phyloP scores from a whole-genome alignment of 2,329 filamentous ascomycete species.

The Grosmannia penicillata region DNA sequence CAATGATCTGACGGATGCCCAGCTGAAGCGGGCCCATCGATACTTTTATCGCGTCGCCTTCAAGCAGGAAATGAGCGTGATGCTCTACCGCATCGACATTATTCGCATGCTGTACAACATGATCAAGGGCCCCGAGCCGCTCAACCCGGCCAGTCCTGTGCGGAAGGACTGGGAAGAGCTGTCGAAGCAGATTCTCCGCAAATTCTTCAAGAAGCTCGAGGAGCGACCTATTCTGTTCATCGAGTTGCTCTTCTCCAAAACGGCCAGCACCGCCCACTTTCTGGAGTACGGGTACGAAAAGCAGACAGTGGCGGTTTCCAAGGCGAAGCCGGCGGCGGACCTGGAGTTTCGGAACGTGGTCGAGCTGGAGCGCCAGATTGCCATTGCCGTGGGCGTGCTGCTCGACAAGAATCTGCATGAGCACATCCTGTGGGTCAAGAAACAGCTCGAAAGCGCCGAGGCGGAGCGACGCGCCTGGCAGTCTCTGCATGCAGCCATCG shows the following conservation, averaged over 20 bases:
- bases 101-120: conserved; percentile 78
- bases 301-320: conserved; percentile 44
- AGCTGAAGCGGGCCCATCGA: conserved; percentile 82
- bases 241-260: conserved; percentile 92
- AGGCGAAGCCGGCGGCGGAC: conserved; percentile 59
- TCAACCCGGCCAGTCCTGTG: conserved; percentile 49
- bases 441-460: conserved; percentile 50
- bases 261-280: conserved; percentile 67
- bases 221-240: conserved; percentile 74
- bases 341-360: conserved; percentile 66
- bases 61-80: conserved; percentile 80
- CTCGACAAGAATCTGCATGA: conserved; percentile 67
- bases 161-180: conserved; percentile 89
- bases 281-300: conserved; percentile 84
- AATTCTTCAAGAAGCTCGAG: conserved; percentile 70
- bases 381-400: conserved; percentile 63
- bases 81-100: conserved; percentile 85
- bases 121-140: conserved; percentile 71
- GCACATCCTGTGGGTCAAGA: conserved; percentile 69
- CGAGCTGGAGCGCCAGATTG: conserved; percentile 57
- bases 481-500: conserved; percentile 48
- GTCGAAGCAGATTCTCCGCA: conserved; percentile 67
- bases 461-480: conserved; percentile 68
- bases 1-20: conserved; percentile 59
- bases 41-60: conserved; percentile 92